Evolutionary conservation across 495 filamentous ascomycete species (phyloP).

Genomic region (Apodospora peruviana): DNA sequence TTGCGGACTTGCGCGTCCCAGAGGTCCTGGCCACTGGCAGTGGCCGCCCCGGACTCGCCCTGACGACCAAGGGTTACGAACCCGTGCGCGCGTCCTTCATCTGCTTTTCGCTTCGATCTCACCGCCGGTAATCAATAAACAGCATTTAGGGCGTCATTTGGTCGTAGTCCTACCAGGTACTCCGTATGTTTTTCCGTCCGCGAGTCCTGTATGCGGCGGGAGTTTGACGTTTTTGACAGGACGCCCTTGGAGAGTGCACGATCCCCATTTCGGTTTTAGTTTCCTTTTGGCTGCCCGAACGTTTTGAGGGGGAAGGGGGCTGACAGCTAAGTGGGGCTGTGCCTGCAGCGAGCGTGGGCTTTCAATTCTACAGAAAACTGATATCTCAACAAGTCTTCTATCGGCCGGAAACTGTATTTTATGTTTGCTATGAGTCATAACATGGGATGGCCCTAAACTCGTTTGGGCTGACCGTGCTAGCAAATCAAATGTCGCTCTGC

Average conservation of each 20-base stretch:
- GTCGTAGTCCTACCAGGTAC: neutral
- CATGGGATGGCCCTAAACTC: slow-evolving; percentile 27
- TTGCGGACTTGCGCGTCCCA: neutral
- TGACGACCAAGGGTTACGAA: neutral
- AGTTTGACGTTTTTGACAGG: neutral
- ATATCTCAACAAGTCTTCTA: neutral
- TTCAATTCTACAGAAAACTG: neutral
- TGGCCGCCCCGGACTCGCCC: no score
- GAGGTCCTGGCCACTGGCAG: neutral
- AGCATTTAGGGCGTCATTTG: neutral
- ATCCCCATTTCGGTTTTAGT: no score
- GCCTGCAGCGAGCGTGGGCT: neutral
- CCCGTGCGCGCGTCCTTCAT: neutral
- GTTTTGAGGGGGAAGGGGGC: neutral
- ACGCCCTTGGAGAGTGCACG: neutral
- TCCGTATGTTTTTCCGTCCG: neutral
- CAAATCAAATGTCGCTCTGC: slow-evolving; percentile 9
- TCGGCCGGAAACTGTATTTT: neutral
- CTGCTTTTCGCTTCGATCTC: no score
- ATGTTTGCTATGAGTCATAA: neutral
- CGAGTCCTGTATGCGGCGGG: neutral
- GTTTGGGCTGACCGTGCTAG: slow-evolving; percentile 20
- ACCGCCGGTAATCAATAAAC: neutral
- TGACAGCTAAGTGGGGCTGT: neutral
- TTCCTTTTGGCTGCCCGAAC: neutral